Conservation (phyloP, 352 stramenopile genomes). For the Phytophthora kernoviae region DNA sequence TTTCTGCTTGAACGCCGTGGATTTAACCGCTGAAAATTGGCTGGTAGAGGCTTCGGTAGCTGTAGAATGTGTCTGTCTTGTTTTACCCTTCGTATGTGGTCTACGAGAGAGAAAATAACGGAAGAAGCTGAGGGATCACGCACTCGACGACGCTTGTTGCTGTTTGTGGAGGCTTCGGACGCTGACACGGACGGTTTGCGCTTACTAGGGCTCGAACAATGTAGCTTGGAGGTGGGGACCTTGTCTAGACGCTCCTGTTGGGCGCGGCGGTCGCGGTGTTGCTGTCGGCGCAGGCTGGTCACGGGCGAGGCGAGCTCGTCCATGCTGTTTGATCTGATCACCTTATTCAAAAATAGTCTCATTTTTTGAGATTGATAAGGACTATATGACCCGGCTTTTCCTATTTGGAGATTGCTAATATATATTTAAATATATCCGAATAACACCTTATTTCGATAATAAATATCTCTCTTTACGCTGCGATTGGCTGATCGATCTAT, state of each 20-base stretch:
- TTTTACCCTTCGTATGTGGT: neutral
- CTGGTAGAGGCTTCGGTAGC: neutral
- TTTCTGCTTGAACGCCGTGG: neutral
- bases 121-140: neutral
- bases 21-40: neutral
- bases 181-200: neutral
- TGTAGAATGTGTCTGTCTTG: neutral
- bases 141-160: conserved; percentile 2
- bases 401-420: too few relatives aligned
- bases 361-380: too few relatives aligned
- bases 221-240: neutral
- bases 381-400: too few relatives aligned
- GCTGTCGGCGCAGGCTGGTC: conserved; percentile 3
- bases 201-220: neutral
- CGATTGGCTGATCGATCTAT: too few relatives aligned
- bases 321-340: neutral
- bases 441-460: too few relatives aligned
- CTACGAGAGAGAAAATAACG: neutral
- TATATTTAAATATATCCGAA: too few relatives aligned
- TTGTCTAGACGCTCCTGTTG: conserved; percentile 8
- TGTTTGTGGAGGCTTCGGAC: neutral
- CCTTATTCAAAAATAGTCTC: too few relatives aligned
- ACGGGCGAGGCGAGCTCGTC: conserved; percentile 14
- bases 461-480: too few relatives aligned
- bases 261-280: neutral